Percentiles rank a stretch among this genome's conserved stretches.
These are phyloP conservation scores for Larix sibirica DNA, from an alignment of 83 land plant species.

Conservation along the genomic window DNA sequence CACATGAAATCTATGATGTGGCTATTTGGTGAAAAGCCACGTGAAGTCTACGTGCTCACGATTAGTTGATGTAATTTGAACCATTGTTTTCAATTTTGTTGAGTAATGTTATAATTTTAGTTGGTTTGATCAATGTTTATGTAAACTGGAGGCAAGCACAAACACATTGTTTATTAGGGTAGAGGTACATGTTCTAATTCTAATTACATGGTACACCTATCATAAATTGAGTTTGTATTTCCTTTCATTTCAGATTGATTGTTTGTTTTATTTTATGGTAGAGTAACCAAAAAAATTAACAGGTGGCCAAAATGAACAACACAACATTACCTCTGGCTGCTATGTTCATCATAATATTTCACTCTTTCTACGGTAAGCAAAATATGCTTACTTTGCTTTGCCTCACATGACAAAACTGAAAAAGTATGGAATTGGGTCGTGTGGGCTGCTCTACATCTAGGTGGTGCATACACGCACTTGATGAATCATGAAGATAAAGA, in stretches of 20 bases:
- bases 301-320: slow-evolving; percentile 35
- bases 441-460: slow-evolving; percentile 63
- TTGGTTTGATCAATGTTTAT: no score
- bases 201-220: slow-evolving; percentile 38
- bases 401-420: neutral
- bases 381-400: neutral
- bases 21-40: slow-evolving; percentile 1
- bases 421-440: neutral
- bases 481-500: slow-evolving; percentile 68
- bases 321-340: neutral
- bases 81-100: no score
- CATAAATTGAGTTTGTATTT: no score
- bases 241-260: no score
- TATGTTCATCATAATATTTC: neutral
- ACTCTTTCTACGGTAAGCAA: neutral
- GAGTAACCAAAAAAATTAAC: no score
- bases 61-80: slow-evolving; percentile 76
- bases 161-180: no score
- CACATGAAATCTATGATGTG: no score
- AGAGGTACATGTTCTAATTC: no score
- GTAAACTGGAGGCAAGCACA: no score
- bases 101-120: no score
- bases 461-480: slow-evolving; percentile 63
- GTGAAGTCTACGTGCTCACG: slow-evolving; percentile 87
- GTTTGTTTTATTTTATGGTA: no score